These are phyloP conservation scores for Noccaea bulbosa DNA, from an alignment of 345 rosid species.

Conservation along the genomic window DNA sequence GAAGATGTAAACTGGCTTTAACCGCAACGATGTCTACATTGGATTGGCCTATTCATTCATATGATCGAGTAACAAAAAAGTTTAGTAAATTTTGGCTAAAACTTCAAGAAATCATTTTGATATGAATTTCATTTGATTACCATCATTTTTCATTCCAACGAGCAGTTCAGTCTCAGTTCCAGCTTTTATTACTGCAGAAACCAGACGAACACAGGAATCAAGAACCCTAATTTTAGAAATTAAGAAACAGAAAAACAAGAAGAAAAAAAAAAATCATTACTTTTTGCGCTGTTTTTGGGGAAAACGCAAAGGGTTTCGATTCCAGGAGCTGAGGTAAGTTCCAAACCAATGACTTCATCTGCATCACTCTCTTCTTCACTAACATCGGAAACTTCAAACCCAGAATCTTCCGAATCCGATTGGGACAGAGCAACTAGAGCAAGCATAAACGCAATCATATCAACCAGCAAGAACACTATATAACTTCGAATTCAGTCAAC, in stretches of 20 bases:
- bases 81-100: constrained; percentile 17
- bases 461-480: too few species aligned
- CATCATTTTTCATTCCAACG: constrained; percentile 86
- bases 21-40: constrained; percentile 62
- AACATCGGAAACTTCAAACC: constrained; percentile 48
- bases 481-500: neutral
- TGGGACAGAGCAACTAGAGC: constrained; percentile 68
- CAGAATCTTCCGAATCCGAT: constrained; percentile 56
- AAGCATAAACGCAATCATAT: neutral
- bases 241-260: neutral
- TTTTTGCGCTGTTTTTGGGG: constrained; percentile 75
- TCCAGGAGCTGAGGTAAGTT: constrained; percentile 66
- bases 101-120: constrained; percentile 9
- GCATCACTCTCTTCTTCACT: constrained; percentile 69
- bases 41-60: constrained; percentile 63
- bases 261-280: constrained; percentile 42
- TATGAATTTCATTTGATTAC: constrained; percentile 45
- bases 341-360: constrained; percentile 55
- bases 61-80: constrained; percentile 10
- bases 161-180: constrained; percentile 83
- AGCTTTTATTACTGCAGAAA: constrained; percentile 65
- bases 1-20: constrained; percentile 83
- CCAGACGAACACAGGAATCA: neutral
- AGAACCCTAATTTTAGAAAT: neutral
- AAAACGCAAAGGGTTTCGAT: constrained; percentile 69